Base-by-base conservation (phyloP, 139 green algal species). In the Chlorella ohadii region DNA sequence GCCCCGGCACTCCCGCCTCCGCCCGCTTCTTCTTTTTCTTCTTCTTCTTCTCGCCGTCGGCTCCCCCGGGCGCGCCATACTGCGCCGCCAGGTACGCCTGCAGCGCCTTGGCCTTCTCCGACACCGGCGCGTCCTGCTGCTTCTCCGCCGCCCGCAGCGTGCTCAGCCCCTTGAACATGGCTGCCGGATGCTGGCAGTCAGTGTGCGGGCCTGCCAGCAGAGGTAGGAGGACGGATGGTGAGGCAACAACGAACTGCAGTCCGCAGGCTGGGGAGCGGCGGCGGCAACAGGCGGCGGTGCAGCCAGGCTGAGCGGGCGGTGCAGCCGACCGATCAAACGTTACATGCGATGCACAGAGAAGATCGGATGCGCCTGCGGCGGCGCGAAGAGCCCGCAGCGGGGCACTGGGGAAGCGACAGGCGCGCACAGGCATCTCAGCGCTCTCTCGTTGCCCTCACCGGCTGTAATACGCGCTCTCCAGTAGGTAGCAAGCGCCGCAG, bases 11-110 rank as follows among this genome's bases (percentile, higher is more conserved):
- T 19, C 5, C 75, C 0, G 38, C 61, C 3, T n/a, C 59, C 22
- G 61, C 11, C 51, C 77, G 75, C 25, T 82, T 83, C 63, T 70
- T 79, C 81, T 88, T 91, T 66, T 91, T 92, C 72, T 91, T 93
- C 63, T 90, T 92, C 78, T 93, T 93, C 75, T 91, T 88, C 28
- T 86, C 4, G 1, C 66, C 39, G 13, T 65, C 79, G 16, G 47
- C 83, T 6, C 76, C 81, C 20, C 55, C 33, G 17, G 59, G 66
- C 41, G 64, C 81, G 13, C 83, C 81, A 51, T 90, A 88, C 59
- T 87, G 75, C 0, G 61, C 23, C 19, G 76, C 75, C 27, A 90
- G 56, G 59, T 90, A 90, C 4, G n/a, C 31, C 63, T 84, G 73
- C 34, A 90, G 28, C 12, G 59, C 61, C 70, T 85, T 85, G 64